phyloP scores from a whole-genome alignment of 2,329 filamentous ascomycete species.

The Ceratocystis diversiconidia region DNA sequence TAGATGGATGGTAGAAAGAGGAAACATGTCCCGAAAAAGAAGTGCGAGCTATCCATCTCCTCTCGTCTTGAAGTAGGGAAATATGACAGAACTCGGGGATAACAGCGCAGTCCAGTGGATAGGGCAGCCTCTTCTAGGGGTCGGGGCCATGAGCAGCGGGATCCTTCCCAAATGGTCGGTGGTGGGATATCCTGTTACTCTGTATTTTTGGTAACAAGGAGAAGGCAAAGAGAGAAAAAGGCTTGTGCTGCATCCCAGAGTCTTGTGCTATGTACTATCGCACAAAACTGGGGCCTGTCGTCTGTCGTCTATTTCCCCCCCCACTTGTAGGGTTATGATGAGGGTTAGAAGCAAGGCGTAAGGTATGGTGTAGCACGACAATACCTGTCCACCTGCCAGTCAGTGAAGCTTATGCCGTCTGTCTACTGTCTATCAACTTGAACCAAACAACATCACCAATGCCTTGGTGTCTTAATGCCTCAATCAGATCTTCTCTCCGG shows the following conservation, averaged over 20 bases:
- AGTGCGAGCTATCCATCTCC: neutral
- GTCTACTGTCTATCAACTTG: neutral
- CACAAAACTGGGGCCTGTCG: no score
- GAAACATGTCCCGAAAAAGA: neutral
- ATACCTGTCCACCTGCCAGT: no score
- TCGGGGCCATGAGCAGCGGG: neutral
- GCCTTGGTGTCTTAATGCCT: neutral
- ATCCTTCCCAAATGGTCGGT: conserved; percentile 2
- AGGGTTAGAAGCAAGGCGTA: no score
- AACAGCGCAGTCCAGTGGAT: no score
- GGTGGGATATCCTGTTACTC: neutral
- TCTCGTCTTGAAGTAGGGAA: neutral
- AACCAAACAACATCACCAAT: neutral
- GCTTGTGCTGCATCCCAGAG: no score
- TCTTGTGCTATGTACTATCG: no score
- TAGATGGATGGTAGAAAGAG: neutral
- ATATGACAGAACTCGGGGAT: no score
- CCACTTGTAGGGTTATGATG: no score
- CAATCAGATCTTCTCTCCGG: neutral
- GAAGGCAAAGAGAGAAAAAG: no score
- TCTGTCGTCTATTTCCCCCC: no score
- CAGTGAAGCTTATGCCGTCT: neutral
- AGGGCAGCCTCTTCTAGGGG: neutral
- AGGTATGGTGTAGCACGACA: no score
- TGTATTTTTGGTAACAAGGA: neutral